These are phyloP conservation scores for Limnanthes douglasii DNA, from an alignment of 345 rosid genomes.

Conservation along the genomic window DNA sequence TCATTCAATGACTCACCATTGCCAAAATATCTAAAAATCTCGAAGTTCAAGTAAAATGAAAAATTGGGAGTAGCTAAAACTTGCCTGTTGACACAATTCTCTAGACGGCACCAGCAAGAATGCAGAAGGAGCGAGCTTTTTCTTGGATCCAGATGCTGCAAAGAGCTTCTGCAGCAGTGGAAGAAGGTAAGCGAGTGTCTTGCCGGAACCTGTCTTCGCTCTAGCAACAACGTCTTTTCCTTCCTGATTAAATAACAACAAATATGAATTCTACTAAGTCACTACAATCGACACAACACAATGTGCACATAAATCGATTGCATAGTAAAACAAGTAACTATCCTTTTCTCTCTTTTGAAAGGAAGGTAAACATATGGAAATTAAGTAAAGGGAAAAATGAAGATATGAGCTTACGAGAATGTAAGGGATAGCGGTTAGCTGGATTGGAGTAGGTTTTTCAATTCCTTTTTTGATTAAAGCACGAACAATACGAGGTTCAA, in stretches of 20 bases:
- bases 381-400: not conserved
- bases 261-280: not conserved
- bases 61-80: not conserved
- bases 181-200: conserved; percentile 72
- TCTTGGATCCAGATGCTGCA: conserved; percentile 21
- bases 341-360: not conserved
- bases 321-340: not conserved
- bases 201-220: conserved; percentile 87
- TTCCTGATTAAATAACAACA: conserved; percentile 21
- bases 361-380: not conserved
- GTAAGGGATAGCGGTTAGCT: conserved; percentile 46
- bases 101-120: conserved; percentile 71
- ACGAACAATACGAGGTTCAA: conserved; percentile 63
- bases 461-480: conserved; percentile 62
- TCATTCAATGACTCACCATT: too few species aligned
- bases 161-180: conserved; percentile 85
- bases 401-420: conserved; percentile 35
- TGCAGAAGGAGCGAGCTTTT: conserved; percentile 54
- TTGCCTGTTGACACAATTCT: conserved; percentile 71
- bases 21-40: not conserved
- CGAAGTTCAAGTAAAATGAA: not conserved
- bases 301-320: too few species aligned
- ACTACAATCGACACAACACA: not conserved
- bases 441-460: conserved; percentile 66
- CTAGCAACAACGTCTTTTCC: conserved; percentile 89